Evolutionary conservation across 768 basidiomycete species (phyloP).

Genomic region (Lyophyllum atratum): DNA sequence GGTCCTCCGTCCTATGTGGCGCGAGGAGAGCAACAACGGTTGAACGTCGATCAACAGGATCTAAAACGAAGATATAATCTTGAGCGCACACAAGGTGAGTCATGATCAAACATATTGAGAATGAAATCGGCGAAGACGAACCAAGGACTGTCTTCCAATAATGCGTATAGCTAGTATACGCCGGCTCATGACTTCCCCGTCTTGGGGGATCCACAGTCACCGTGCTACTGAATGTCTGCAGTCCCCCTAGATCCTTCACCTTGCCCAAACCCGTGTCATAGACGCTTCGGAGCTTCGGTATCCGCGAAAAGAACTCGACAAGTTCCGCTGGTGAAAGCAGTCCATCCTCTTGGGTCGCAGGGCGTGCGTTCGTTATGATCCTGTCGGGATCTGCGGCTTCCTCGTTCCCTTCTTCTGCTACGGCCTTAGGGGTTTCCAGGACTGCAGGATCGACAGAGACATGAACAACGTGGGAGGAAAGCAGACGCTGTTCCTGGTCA

Average conservation of each 20-base stretch:
- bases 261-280: conserved; percentile 59
- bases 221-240: conserved; percentile 54
- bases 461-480: conserved; percentile 72
- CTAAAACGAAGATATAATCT: conserved; percentile 91
- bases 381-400: conserved; percentile 64
- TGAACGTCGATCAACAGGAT: conserved; percentile 37
- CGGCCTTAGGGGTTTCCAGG: conserved; percentile 23
- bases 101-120: background rate
- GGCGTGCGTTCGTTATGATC: conserved; percentile 74
- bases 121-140: conserved; percentile 26
- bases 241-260: background rate
- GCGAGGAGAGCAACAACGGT: conserved; percentile 56
- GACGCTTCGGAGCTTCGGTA: conserved; percentile 55
- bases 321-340: conserved; percentile 66
- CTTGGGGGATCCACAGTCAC: conserved; percentile 37
- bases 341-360: conserved; percentile 61
- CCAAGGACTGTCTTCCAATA: conserved; percentile 85
- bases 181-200: conserved; percentile 70
- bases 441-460: conserved; percentile 66
- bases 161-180: conserved; percentile 88
- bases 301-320: conserved; percentile 40
- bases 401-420: conserved; percentile 46
- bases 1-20: conserved; percentile 57
- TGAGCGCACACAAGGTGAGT: background rate
- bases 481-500: conserved; percentile 53